phyloP scores from a whole-genome alignment of 2,329 filamentous ascomycete genomes.

The Raffaelea albimanens region DNA sequence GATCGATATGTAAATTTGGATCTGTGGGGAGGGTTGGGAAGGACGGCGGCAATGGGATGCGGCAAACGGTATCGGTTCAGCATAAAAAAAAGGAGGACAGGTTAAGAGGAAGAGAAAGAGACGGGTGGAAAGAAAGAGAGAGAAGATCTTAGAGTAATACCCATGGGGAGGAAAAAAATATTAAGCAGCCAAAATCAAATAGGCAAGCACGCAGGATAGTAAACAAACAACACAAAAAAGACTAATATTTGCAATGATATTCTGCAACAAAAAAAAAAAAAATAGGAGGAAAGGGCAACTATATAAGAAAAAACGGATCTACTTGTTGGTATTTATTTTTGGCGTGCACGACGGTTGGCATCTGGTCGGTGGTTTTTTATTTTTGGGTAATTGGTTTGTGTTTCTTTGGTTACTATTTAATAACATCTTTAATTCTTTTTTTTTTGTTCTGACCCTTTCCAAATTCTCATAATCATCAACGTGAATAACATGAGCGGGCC shows the following conservation, averaged over 20 bases:
- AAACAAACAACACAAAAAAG: no score
- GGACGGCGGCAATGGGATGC: constrained; percentile 8
- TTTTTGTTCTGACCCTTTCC: no score
- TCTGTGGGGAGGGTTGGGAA: no score
- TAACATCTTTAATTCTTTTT: neutral
- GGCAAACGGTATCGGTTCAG: constrained; percentile 3
- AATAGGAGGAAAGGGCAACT: neutral
- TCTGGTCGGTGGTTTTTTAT: no score
- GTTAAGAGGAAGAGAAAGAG: neutral
- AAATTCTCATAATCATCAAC: no score
- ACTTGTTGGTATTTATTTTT: neutral
- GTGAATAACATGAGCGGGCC: no score
- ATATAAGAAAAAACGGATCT: neutral
- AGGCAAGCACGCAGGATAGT: no score
- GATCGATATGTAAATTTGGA: constrained; percentile 52
- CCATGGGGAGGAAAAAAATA: no score
- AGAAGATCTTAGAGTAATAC: neutral
- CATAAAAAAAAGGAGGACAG: neutral
- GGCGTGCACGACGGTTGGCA: no score
- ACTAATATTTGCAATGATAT: neutral
- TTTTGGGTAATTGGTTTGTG: neutral
- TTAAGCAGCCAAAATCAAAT: no score
- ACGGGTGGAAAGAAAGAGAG: neutral
- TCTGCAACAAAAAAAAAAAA: neutral
- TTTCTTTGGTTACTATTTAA: neutral